phyloP scores from a whole-genome alignment of 805 yeast genomes.

The Saturnispora gosingensis region DNA sequence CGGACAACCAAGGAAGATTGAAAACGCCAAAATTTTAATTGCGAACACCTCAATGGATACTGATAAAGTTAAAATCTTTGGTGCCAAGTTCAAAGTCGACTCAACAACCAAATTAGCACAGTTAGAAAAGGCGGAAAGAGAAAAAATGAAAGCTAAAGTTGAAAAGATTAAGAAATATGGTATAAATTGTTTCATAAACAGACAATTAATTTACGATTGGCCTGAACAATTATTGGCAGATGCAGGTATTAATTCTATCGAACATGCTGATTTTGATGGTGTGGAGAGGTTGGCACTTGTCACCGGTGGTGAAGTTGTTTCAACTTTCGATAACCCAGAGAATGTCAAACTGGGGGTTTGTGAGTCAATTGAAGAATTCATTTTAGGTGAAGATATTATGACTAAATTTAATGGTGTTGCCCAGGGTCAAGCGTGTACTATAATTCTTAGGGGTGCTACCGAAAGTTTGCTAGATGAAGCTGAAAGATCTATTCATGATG shows the following conservation, averaged over 20 bases:
- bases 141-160: constrained; percentile 84
- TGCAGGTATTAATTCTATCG: constrained; percentile 79
- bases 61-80: constrained; percentile 94
- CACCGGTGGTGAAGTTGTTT: constrained; percentile 96
- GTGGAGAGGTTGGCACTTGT: constrained; percentile 93
- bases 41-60: constrained; percentile 97
- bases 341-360: constrained; percentile 80
- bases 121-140: constrained; percentile 62
- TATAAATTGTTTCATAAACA: constrained; percentile 83
- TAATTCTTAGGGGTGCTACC: constrained; percentile 95
- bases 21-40: constrained; percentile 77
- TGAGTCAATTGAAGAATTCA: constrained; percentile 80
- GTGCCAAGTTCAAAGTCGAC: constrained; percentile 95
- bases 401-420: constrained; percentile 92
- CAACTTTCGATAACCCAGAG: constrained; percentile 91
- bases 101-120: constrained; percentile 80
- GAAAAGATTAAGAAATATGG: constrained; percentile 76
- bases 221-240: constrained; percentile 95
- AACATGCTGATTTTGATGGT: constrained; percentile 98
- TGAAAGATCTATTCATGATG: constrained; percentile 94
- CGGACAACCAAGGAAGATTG: constrained; percentile 79
- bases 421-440: constrained; percentile 93
- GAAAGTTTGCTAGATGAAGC: constrained; percentile 98
- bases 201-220: constrained; percentile 95
- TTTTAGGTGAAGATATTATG: constrained; percentile 88